Conservation (phyloP, 768 basidiomycete species). For the Lactarius sanguifluus region DNA sequence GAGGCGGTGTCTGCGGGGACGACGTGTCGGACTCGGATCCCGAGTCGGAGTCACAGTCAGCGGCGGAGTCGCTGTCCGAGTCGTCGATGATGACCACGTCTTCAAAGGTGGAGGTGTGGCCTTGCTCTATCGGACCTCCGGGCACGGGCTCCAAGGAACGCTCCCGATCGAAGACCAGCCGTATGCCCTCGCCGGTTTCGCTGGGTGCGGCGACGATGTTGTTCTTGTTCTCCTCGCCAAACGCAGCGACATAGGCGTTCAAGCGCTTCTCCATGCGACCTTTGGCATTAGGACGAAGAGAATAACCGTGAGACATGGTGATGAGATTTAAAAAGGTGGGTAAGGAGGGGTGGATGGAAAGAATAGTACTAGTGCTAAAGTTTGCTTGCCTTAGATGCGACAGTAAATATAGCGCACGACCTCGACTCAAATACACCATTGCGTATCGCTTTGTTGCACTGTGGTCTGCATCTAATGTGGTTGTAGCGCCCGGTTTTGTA, state of each 20-base stretch:
- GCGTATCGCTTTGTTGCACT: constrained; percentile 5
- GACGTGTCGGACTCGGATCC: not conserved
- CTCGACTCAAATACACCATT: not conserved
- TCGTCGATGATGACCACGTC: not conserved
- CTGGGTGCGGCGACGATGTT: constrained; percentile 10
- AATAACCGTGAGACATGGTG: constrained; percentile 13
- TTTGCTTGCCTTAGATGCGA: not conserved
- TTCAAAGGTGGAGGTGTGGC: not conserved
- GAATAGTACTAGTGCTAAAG: not conserved
- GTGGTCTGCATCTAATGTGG: not conserved
- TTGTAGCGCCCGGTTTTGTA: not conserved
- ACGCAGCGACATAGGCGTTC: constrained; percentile 11
- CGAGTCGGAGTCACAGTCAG: constrained; percentile 1
- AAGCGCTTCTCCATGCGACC: constrained; percentile 7
- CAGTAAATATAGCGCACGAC: not conserved
- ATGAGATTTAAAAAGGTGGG: not conserved
- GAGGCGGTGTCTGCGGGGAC: not conserved
- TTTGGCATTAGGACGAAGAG: constrained; percentile 17
- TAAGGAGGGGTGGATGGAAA: not conserved
- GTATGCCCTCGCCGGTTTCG: constrained; percentile 11
- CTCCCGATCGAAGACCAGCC: constrained; percentile 9
- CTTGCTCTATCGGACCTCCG: not conserved
- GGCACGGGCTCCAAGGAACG: constrained; percentile 8
- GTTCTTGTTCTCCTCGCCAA: constrained; percentile 14
- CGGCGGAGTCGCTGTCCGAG: constrained; percentile 3